Percentiles rank a stretch among this genome's conserved stretches.
phyloP scores from a whole-genome alignment of 1,284 basidiomycete genomes.

The Garcileccinum viscosum region DNA sequence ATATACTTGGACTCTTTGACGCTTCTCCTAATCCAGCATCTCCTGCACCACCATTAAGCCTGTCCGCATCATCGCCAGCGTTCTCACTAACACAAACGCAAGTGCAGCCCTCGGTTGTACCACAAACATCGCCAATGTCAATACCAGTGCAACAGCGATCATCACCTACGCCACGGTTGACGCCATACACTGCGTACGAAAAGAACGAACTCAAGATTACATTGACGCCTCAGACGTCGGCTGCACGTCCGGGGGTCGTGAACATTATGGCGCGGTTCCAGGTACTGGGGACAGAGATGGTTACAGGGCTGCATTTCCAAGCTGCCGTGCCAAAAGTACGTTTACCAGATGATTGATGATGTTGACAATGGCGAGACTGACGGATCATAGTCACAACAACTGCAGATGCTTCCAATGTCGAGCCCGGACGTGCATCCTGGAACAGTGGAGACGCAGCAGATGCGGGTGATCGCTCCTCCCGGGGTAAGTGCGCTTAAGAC shows the following conservation, averaged over 20 bases:
- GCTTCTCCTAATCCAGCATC: constrained; percentile 46
- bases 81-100: constrained; percentile 43
- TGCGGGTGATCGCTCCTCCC: constrained; percentile 88
- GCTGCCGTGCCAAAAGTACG: constrained; percentile 95
- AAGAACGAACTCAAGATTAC: constrained; percentile 90
- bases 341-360: not conserved
- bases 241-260: constrained; percentile 83
- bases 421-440: constrained; percentile 82
- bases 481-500: constrained; percentile 67
- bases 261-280: constrained; percentile 92
- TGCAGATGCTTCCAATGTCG: constrained; percentile 99
- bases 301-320: constrained; percentile 86
- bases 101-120: constrained; percentile 40
- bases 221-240: constrained; percentile 84
- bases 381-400: constrained; percentile 82
- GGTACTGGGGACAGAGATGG: constrained; percentile 58
- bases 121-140: constrained; percentile 42
- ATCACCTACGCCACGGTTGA: constrained; percentile 58
- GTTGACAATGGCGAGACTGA: not conserved
- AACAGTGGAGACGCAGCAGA: constrained; percentile 89
- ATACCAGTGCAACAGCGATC: constrained; percentile 42
- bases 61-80: constrained; percentile 32
- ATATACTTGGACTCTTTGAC: constrained; percentile 92
- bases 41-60: constrained; percentile 38
- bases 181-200: constrained; percentile 88